Evolutionary conservation across 2,329 filamentous ascomycete species (phyloP), one percentile per base, ranked within the genome.

Genomic region (Chaetomium sp.): DNA sequence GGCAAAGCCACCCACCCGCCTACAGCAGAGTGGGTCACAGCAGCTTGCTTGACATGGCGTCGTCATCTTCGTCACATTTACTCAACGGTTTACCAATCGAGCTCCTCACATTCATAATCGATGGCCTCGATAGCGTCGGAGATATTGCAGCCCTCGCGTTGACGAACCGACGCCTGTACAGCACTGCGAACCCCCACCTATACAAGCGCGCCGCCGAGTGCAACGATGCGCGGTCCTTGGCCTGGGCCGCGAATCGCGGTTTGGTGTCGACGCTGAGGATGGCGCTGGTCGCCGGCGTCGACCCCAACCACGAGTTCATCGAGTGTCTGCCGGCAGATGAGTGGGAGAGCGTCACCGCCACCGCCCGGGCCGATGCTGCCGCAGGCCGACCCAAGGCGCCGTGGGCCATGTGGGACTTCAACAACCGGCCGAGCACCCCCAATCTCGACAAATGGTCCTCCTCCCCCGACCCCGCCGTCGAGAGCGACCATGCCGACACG

Each of bases 101-200:
- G 66, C 68, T 74, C 19, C 35, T 74, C 10, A 64, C 67, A 16
- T 70, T 71, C n/a, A 65, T 74, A 29, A 63, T 71, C 38, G 64
- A 71, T 16, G 63, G 70, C 50, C 70, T 74, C 57, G 62, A 68
- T 38, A 56, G 57, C 16, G 60, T 67, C 21, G 23, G 60, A 12
- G 73, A 74, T 53, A 61, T 73, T 21, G 68, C 72, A 3, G 63
- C 73, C 1, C 65, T 74, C n/a, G 71, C 72, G 16, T 65, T 62
- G 21, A 63, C 64, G 27, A 69, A 66, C 59, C 70, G 67, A 9
- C 70, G 61, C 21, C 57, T 73, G n/a, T 68, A 72, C 63, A 62
- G 64, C 62, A 57, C 65, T 7, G 67, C 67, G 25, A 70, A 71
- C 54, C 67, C 69, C 0, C 47, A 67, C n/a, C 70, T 74, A 23